These are phyloP conservation scores for Colletotrichum sp. DNA, from an alignment of 2,329 filamentous ascomycete genomes.

Conservation along the genomic window DNA sequence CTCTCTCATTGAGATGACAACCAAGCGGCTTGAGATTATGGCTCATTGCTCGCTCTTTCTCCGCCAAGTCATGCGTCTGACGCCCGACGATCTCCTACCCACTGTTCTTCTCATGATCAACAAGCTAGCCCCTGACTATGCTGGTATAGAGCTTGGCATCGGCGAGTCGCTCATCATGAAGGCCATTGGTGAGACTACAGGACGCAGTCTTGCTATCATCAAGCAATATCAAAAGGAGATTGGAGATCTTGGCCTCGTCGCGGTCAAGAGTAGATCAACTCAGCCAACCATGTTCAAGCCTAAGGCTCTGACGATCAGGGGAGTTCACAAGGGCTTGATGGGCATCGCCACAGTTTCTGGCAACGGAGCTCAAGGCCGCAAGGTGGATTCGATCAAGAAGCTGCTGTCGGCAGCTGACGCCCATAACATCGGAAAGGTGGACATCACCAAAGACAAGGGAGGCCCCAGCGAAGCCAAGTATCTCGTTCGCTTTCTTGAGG, in stretches of 20 bases:
- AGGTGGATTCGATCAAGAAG: constrained; percentile 96
- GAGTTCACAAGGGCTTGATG: constrained; percentile 88
- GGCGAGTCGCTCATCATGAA: constrained; percentile 99
- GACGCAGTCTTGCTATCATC: constrained; percentile 85
- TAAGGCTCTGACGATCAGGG: constrained; percentile 84
- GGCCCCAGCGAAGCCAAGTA: constrained; percentile 95
- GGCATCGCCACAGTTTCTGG: constrained; percentile 86
- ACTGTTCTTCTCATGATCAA: constrained; percentile 97
- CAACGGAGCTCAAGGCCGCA: constrained; percentile 85
- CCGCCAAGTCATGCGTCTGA: constrained; percentile 90
- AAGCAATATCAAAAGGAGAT: constrained; percentile 97
- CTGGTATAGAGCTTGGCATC: constrained; percentile 96
- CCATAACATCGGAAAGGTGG: constrained; percentile 75
- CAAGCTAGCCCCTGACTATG: constrained; percentile 95
- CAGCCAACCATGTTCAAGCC: constrained; percentile 99
- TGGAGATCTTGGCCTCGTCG: constrained; percentile 91
- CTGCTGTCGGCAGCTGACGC: constrained; percentile 89
- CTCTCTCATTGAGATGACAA: constrained; percentile 92
- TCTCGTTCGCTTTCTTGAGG: constrained; percentile 90
- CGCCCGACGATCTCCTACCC: constrained; percentile 83
- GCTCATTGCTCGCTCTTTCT: constrained; percentile 91
- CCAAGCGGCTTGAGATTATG: constrained; percentile 86
- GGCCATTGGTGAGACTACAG: constrained; percentile 92
- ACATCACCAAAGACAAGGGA: constrained; percentile 91
- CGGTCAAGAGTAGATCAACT: constrained; percentile 92